Evolutionary conservation across 2,329 filamentous ascomycete genomes (phyloP).

Genomic region (Lasiodiplodia gonubiensis): DNA sequence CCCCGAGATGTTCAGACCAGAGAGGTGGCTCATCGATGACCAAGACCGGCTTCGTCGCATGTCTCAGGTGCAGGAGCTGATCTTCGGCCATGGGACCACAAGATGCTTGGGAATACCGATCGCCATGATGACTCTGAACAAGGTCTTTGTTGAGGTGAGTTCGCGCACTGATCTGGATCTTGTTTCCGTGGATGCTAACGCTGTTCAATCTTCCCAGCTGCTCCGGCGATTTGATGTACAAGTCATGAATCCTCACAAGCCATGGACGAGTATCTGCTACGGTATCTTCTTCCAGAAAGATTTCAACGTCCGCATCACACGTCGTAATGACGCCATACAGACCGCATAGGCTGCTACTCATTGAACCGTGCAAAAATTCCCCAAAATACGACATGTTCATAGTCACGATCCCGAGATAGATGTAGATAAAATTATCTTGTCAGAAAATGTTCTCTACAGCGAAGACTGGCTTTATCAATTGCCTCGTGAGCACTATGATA

Average conservation of each 20-base stretch:
- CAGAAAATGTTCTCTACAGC: not conserved
- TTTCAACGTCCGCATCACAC: conserved; percentile 23
- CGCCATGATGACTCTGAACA: conserved; percentile 46
- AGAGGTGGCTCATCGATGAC: conserved; percentile 44
- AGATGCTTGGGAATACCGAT: conserved; percentile 43
- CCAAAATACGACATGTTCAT: not conserved
- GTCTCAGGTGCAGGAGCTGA: conserved; percentile 43
- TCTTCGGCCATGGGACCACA: conserved; percentile 47
- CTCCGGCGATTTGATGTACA: conserved; percentile 24
- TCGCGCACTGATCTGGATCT: not conserved
- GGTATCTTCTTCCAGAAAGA: conserved; percentile 29
- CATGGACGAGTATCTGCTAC: conserved; percentile 24
- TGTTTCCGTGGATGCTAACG: not conserved
- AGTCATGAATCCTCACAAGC: conserved; percentile 1
- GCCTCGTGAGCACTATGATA: too few relatives aligned
- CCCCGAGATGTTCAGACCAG: conserved; percentile 46
- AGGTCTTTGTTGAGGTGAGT: conserved; percentile 49
- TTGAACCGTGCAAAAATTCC: not conserved
- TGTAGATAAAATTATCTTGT: not conserved
- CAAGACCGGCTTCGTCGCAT: conserved; percentile 35
- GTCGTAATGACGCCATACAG: not conserved
- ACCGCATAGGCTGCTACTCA: not conserved
- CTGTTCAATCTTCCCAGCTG: not conserved
- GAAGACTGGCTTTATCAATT: not conserved
- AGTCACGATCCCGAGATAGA: not conserved